Percentiles rank a stretch among this genome's conserved stretches.
Evolutionary conservation across 2,329 filamentous ascomycete species (phyloP).

Genomic region (Fusarium drepaniforme): DNA sequence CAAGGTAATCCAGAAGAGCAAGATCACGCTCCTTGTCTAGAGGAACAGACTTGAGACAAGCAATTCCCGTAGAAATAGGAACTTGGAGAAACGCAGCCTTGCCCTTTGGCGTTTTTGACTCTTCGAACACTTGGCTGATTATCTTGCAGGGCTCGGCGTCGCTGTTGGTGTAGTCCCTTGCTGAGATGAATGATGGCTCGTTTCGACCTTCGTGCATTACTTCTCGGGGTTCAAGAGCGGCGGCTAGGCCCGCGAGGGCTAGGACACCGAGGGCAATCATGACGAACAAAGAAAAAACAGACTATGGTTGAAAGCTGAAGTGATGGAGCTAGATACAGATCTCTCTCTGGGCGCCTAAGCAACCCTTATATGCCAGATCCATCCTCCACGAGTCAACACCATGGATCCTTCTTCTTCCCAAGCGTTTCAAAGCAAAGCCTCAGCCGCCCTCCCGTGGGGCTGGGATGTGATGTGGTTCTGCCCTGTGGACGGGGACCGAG

Average conservation of each 20-base stretch:
- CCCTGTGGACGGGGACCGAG: not conserved
- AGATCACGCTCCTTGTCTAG: conserved; percentile 41
- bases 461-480: not conserved
- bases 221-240: conserved; percentile 38
- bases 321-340: conserved; percentile 7
- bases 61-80: conserved; percentile 35
- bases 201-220: conserved; percentile 32
- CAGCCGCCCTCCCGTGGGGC: not conserved
- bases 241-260: conserved; percentile 32
- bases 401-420: not conserved
- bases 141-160: conserved; percentile 33
- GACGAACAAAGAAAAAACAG: conserved; percentile 1
- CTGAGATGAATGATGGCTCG: conserved; percentile 26
- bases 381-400: not conserved
- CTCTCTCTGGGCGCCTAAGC: not conserved
- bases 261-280: conserved; percentile 38
- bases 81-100: conserved; percentile 20
- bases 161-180: conserved; percentile 30
- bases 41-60: conserved; percentile 42
- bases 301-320: not conserved
- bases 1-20: conserved; percentile 36
- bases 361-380: conserved; percentile 29
- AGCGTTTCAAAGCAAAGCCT: conserved; percentile 5
- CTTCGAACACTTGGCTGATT: conserved; percentile 33
- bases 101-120: conserved; percentile 11